Conservation (phyloP, 2,329 filamentous ascomycete species). For the Rhynchosporium secalis region DNA sequence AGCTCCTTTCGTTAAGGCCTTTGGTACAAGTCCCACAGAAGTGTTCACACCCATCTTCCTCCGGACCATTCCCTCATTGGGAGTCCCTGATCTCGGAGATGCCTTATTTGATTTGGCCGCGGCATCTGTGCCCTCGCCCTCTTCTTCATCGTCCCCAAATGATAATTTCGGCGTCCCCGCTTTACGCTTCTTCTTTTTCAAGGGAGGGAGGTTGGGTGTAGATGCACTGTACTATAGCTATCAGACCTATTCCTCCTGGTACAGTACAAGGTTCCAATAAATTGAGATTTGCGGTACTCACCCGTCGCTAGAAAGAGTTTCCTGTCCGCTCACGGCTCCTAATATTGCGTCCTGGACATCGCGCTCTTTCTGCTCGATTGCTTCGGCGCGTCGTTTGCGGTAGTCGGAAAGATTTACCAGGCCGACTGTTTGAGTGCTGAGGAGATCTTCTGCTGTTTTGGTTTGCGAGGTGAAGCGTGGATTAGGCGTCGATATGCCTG, state of each 20-base stretch:
- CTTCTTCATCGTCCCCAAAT: slow-evolving; percentile 58
- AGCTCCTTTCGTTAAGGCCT: slow-evolving; percentile 72
- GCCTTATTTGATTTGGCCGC: slow-evolving; percentile 32
- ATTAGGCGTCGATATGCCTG: slow-evolving; percentile 37
- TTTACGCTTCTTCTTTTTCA: slow-evolving; percentile 48
- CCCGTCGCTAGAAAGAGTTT: slow-evolving; percentile 52
- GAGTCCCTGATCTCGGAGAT: slow-evolving; percentile 38
- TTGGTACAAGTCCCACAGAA: slow-evolving; percentile 65
- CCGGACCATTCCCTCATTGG: slow-evolving; percentile 33
- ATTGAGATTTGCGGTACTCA: slow-evolving; percentile 44
- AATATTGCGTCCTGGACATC: slow-evolving; percentile 67
- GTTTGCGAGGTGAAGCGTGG: slow-evolving; percentile 39
- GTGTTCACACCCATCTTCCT: slow-evolving; percentile 62
- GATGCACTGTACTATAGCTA: slow-evolving; percentile 41
- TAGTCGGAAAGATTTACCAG: slow-evolving; percentile 92
- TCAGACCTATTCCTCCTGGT: slow-evolving; percentile 28
- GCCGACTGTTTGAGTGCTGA: slow-evolving; percentile 59
- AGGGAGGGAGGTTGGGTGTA: slow-evolving; percentile 43
- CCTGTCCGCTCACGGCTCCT: slow-evolving; percentile 32
- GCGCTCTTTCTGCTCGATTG: slow-evolving; percentile 86
- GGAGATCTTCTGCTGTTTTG: slow-evolving; percentile 41
- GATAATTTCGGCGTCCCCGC: slow-evolving; percentile 52
- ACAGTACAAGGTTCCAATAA: background rate
- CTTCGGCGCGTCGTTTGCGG: slow-evolving; percentile 91
- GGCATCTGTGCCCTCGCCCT: slow-evolving; percentile 41